Evolutionary conservation across 305 asterid genomes (phyloP).

Genomic region (Solanum aculeatissimum): DNA sequence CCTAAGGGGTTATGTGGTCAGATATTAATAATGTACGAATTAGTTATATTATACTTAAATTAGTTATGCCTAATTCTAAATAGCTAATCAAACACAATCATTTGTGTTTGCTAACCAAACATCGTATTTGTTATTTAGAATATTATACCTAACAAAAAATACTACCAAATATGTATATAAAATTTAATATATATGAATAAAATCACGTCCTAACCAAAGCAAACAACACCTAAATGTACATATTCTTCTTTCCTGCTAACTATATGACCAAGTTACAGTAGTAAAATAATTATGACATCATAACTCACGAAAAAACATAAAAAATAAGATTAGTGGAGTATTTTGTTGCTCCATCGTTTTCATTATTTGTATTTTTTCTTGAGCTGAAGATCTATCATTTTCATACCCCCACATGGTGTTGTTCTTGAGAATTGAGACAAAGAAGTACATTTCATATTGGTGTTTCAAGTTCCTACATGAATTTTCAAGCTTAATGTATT

Average conservation of each 20-base stretch:
- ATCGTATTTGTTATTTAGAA: too few species aligned
- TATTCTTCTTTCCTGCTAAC: neutral
- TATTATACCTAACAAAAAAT: too few species aligned
- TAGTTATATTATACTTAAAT: neutral
- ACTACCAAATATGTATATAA: too few species aligned
- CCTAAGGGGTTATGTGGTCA: neutral
- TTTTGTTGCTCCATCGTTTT: neutral
- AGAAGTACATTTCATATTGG: neutral
- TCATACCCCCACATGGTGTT: neutral
- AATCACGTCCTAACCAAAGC: neutral
- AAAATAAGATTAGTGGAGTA: too few species aligned
- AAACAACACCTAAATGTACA: neutral
- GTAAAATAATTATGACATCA: neutral
- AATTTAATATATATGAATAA: too few species aligned
- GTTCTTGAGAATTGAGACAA: neutral
- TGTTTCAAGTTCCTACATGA: neutral
- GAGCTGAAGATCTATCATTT: neutral
- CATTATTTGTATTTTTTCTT: too few species aligned
- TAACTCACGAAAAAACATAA: too few species aligned
- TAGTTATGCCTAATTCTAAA: neutral
- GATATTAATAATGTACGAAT: neutral
- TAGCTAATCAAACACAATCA: too few species aligned
- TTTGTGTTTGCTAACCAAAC: neutral
- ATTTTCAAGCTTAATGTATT: neutral
- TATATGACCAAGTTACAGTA: neutral